Percentiles rank a stretch among this genome's conserved stretches.
Conservation (phyloP, 2,329 filamentous ascomycete genomes). For the Aspergillus brunneoviolaceus region DNA sequence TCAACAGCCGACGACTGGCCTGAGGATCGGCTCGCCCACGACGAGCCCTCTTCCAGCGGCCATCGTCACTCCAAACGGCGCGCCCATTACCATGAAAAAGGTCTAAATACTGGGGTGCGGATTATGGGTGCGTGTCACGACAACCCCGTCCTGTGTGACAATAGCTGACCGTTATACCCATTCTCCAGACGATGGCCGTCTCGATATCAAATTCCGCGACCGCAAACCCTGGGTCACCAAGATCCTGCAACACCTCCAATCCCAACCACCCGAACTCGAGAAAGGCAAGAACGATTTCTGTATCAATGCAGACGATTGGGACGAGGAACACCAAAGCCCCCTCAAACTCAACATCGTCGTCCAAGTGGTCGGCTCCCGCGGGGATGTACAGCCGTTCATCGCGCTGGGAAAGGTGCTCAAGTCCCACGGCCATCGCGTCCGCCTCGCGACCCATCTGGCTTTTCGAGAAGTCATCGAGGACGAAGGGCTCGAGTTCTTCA, state of each 20-base stretch:
- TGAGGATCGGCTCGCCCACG: not conserved
- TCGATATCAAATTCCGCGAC: slow-evolving; percentile 78
- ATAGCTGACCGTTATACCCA: not conserved
- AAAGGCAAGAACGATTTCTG: slow-evolving; percentile 11
- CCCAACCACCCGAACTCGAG: not conserved
- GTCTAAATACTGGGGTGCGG: slow-evolving; percentile 19
- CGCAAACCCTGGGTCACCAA: slow-evolving; percentile 65
- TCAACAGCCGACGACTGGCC: slow-evolving; percentile 15
- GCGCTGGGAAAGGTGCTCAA: slow-evolving; percentile 66
- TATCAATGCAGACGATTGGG: not conserved
- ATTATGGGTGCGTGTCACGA: slow-evolving; percentile 17
- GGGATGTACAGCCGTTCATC: slow-evolving; percentile 75
- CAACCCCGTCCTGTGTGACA: not conserved
- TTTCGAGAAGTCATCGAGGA: slow-evolving; percentile 69
- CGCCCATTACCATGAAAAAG: slow-evolving; percentile 4
- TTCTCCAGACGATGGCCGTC: slow-evolving; percentile 69
- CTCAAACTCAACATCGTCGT: slow-evolving; percentile 62
- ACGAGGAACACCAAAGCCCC: slow-evolving; percentile 8
- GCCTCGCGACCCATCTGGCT: slow-evolving; percentile 69
- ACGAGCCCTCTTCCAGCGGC: not conserved
- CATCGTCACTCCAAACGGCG: not conserved
- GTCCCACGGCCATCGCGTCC: slow-evolving; percentile 68
- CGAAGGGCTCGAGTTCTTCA: slow-evolving; percentile 72
- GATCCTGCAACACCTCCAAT: slow-evolving; percentile 56
- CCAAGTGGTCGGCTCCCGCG: slow-evolving; percentile 71